phyloP scores from a whole-genome alignment of 2,329 filamentous ascomycete species.

The Verticillium alfalfae region DNA sequence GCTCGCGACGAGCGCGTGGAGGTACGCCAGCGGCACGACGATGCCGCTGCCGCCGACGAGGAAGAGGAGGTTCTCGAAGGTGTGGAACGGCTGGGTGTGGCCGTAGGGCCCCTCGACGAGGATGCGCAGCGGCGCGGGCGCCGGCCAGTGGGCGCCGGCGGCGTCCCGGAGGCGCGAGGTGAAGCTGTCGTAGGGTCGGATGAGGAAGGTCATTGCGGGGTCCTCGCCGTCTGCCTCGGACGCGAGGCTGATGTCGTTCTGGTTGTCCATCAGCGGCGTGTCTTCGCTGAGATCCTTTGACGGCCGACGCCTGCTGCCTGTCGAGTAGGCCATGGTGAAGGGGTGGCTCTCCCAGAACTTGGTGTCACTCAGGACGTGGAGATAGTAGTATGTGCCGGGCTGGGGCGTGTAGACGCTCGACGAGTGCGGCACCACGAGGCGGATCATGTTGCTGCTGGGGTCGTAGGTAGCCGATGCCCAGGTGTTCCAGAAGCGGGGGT shows the following conservation, averaged over 20 bases:
- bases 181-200: conserved; percentile 39
- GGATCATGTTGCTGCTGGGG: conserved; percentile 32
- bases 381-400: conserved; percentile 39
- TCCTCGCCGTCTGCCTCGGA: neutral
- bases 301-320: neutral
- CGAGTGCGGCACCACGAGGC: conserved; percentile 29
- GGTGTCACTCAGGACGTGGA: conserved; percentile 32
- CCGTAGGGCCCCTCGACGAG: conserved; percentile 42
- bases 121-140: conserved; percentile 22
- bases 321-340: conserved; percentile 35
- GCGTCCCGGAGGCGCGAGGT: conserved; percentile 28
- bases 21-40: conserved; percentile 33
- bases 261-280: conserved; percentile 20
- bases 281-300: conserved; percentile 21
- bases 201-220: conserved; percentile 32
- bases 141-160: conserved; percentile 18
- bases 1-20: conserved; percentile 18
- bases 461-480: conserved; percentile 27
- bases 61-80: conserved; percentile 33
- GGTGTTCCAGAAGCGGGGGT: conserved; percentile 28
- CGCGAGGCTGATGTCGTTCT: neutral
- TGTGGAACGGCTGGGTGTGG: conserved; percentile 27
- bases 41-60: conserved; percentile 40
- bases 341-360: conserved; percentile 45
- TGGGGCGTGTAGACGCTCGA: conserved; percentile 24